These are phyloP conservation scores for Daedaleopsis sinensis DNA, from an alignment of 768 basidiomycete species.

Conservation along the genomic window DNA sequence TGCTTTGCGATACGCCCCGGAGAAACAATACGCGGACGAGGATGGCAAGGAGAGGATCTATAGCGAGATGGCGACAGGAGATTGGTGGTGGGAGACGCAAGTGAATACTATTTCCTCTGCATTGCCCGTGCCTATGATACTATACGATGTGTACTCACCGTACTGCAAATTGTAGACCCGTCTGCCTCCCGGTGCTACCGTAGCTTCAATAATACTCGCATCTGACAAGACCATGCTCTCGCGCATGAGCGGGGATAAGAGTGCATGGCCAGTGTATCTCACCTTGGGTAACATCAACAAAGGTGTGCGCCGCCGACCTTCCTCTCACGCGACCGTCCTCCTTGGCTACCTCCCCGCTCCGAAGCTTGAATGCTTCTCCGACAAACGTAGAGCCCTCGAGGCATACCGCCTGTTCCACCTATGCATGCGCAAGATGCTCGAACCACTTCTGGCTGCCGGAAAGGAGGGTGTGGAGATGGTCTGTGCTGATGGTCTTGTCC, in stretches of 20 bases:
- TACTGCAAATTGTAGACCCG: background rate
- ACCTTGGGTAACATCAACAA: constrained; percentile 34
- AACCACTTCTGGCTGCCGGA: constrained; percentile 35
- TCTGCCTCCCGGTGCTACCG: constrained; percentile 18
- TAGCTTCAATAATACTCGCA: constrained; percentile 45
- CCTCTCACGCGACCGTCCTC: constrained; percentile 19
- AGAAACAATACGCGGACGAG: constrained; percentile 6
- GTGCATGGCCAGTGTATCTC: constrained; percentile 35
- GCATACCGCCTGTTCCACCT: constrained; percentile 39
- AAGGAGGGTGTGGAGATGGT: constrained; percentile 36
- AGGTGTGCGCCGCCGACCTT: constrained; percentile 21
- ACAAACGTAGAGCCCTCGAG: constrained; percentile 19
- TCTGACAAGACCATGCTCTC: constrained; percentile 50
- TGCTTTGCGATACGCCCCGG: constrained; percentile 31
- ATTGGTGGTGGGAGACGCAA: constrained; percentile 33
- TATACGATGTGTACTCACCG: background rate
- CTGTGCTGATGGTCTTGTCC: constrained; percentile 39
- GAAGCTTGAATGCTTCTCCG: constrained; percentile 28
- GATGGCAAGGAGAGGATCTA: constrained; percentile 26
- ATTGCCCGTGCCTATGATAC: background rate
- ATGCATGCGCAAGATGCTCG: constrained; percentile 37
- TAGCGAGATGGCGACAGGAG: constrained; percentile 27
- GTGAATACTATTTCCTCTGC: constrained; percentile 17
- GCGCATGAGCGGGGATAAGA: constrained; percentile 40
- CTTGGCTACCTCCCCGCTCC: constrained; percentile 34